Percentiles rank a stretch among this genome's conserved stretches.
phyloP scores from a whole-genome alignment of 805 yeast species.

The Starmerella bombi region DNA sequence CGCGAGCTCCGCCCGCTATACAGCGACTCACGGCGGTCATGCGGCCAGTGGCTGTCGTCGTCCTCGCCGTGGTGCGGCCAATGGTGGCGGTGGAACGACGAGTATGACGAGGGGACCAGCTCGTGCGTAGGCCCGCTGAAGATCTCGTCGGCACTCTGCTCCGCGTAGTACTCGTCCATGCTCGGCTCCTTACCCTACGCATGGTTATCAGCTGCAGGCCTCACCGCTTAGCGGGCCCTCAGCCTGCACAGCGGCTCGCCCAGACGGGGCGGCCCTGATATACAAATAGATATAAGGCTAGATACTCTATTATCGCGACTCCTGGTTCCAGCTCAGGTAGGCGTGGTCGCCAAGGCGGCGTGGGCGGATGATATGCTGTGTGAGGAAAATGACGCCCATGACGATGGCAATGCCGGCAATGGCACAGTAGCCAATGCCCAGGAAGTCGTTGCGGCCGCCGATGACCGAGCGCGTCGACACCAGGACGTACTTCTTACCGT shows the following conservation, averaged over 20 bases:
- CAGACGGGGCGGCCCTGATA: no score
- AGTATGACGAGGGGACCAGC: constrained; percentile 54
- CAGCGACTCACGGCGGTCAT: constrained; percentile 14
- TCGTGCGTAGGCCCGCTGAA: constrained; percentile 62
- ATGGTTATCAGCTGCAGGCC: no score
- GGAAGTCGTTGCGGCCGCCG: constrained; percentile 76
- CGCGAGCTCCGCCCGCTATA: constrained; percentile 9
- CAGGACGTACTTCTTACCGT: constrained; percentile 78
- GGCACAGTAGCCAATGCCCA: constrained; percentile 74
- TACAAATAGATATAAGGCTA: no score
- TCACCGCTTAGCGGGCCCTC: no score
- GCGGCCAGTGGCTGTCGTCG: constrained; percentile 1
- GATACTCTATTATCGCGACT: constrained; percentile 3
- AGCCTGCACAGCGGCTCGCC: no score
- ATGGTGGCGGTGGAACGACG: constrained; percentile 44
- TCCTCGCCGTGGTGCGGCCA: constrained; percentile 16
- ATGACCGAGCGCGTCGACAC: constrained; percentile 68
- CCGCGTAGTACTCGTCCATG: constrained; percentile 23
- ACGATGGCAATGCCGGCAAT: constrained; percentile 67
- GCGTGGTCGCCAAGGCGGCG: constrained; percentile 72
- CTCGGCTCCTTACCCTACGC: no score
- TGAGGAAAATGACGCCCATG: constrained; percentile 60
- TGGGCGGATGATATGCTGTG: constrained; percentile 76
- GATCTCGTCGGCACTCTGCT: constrained; percentile 37
- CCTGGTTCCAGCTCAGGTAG: constrained; percentile 39